These are phyloP conservation scores for Rhododendron vialii DNA, from an alignment of 148 eudicot genomes.

Conservation along the genomic window DNA sequence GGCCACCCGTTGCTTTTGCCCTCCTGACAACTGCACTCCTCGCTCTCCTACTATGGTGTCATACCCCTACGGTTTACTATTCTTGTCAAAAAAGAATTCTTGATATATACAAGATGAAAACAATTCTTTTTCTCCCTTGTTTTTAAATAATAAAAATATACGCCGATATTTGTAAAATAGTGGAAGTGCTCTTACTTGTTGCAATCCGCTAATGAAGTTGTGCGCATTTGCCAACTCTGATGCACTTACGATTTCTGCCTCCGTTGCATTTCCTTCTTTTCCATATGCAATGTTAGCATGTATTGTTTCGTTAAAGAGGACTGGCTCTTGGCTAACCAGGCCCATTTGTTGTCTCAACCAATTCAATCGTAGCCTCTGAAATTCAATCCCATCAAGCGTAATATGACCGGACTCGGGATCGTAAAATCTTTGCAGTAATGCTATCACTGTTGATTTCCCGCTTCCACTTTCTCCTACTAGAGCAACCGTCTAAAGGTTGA, in stretches of 20 bases:
- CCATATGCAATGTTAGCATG: constrained; percentile 66
- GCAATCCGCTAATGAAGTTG: constrained; percentile 54
- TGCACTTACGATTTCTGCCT: constrained; percentile 53
- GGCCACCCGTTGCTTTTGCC: constrained; percentile 73
- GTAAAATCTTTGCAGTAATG: constrained; percentile 60
- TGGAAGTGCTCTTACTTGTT: constrained; percentile 31
- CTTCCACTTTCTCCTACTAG: constrained; percentile 84
- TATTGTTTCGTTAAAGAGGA: constrained; percentile 59
- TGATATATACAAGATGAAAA: too few species aligned
- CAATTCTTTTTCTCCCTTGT: too few species aligned
- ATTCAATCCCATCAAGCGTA: constrained; percentile 55
- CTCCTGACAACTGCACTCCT: constrained; percentile 69
- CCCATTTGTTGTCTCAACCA: constrained; percentile 86
- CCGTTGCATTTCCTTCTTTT: constrained; percentile 56
- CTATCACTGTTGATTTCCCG: constrained; percentile 74
- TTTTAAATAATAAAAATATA: neutral
- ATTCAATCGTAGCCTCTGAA: constrained; percentile 51
- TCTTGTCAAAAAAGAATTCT: neutral
- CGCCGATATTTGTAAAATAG: neutral
- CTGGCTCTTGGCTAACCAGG: constrained; percentile 80
- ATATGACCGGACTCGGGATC: constrained; percentile 63
- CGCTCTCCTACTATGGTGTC: constrained; percentile 73
- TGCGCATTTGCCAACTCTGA: constrained; percentile 74
- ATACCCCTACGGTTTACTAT: constrained; percentile 41
- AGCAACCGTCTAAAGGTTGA: constrained; percentile 49